Percentiles rank a stretch among this genome's conserved stretches.
These are phyloP conservation scores for Cucurbita ficifolia DNA, from an alignment of 306 rosid species.

Conservation along the genomic window DNA sequence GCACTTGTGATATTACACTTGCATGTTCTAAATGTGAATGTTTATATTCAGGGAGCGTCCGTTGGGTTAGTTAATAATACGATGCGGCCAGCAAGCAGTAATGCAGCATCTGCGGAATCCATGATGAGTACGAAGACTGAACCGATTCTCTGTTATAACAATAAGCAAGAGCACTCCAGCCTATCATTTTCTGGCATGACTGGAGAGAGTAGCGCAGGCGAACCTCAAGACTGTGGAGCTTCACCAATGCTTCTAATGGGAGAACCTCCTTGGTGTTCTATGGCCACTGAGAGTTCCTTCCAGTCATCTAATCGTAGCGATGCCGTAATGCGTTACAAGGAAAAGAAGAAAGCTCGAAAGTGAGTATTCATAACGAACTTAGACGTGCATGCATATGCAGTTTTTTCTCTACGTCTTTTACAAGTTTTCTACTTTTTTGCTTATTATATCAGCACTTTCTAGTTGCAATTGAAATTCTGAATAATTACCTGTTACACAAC, in stretches of 20 bases:
- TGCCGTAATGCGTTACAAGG: slow-evolving; percentile 93
- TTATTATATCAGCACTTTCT: background rate
- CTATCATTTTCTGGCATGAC: slow-evolving; percentile 61
- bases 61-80: slow-evolving; percentile 29
- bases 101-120: slow-evolving; percentile 75
- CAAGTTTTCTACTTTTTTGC: background rate
- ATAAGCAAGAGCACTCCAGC: slow-evolving; percentile 48
- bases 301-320: slow-evolving; percentile 69
- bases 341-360: slow-evolving; percentile 85
- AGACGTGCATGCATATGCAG: background rate
- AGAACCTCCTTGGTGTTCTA: slow-evolving; percentile 89
- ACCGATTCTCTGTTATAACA: slow-evolving; percentile 36
- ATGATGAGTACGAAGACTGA: slow-evolving; percentile 65
- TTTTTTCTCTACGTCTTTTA: background rate
- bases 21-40: background rate
- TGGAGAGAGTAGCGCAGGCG: slow-evolving; percentile 52
- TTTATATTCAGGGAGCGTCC: slow-evolving; percentile 12
- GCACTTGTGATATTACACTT: background rate
- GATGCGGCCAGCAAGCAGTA: slow-evolving; percentile 57
- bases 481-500: background rate
- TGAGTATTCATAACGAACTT: slow-evolving; percentile 21
- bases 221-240: slow-evolving; percentile 80
- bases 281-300: slow-evolving; percentile 45
- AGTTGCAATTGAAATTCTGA: background rate
- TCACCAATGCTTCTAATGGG: slow-evolving; percentile 73